Base-by-base conservation (phyloP, 805 yeast species). In the Metschnikowia cubensis region DNA sequence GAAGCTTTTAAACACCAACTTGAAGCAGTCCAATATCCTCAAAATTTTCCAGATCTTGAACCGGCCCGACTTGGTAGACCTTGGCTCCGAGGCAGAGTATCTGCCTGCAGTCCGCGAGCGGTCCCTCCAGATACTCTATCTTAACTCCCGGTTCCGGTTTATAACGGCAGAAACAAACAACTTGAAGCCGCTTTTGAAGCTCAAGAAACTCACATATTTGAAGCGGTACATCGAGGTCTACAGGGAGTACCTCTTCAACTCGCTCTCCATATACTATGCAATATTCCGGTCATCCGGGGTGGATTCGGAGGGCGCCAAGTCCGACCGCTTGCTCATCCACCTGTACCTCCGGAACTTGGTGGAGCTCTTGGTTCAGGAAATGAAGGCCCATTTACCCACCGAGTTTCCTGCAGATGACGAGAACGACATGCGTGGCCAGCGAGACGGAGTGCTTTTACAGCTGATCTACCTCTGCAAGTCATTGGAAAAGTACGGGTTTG, bases 381-480 rank as follows among this genome's bases (percentile, higher is more conserved):
- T 69, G 38, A 51, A 54, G 17, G 42, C 25, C 22, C 60, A 69
- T 48, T 53, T 69, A 21, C 41, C 43, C 11, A 41, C 48, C 20
- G 41, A 40, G 1, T 35, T 35, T 17, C 15, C 40, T 13, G 54
- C 52, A 13, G 69, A 57, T 13, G 59, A 60, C 10, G 66, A 67
- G n/a, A 50, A 76, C 1, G 74, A 70, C 17, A 66, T 66, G 13
- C 65, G 62, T 13, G 65, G 78, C 8, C 73, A 69, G 45, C 75
- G 75, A 32, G 86, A 86, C 50, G 87, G 92, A 0, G 70, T 90
- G 20, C 79, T 91, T 55, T 69, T 92, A 33, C 99, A 92, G 67
- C 68, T 91, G 35, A 83, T 89, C 0, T 92, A 91, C 68, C 88
- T 96, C 56, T 85, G 96, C n/a, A 89, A 86, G 62, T 84, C 96